Conservation (phyloP, 257 asterid genomes). For the Lantana camara region DNA sequence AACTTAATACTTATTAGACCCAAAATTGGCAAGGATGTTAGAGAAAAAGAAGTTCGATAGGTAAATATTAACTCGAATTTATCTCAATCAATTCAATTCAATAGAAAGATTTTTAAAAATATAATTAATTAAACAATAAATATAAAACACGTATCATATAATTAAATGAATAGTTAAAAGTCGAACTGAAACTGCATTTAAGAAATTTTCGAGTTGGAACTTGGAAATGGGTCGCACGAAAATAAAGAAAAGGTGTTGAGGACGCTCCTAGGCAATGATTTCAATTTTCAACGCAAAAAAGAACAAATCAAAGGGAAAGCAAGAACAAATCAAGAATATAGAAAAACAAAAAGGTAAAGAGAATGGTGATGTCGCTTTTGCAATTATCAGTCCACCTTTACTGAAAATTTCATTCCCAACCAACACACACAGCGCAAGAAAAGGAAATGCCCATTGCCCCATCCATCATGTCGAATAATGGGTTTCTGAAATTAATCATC, state of each 20-base stretch:
- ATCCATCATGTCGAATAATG: conserved; percentile 24
- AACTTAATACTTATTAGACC: not conserved
- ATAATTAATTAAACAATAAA: no score
- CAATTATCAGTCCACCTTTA: conserved; percentile 37
- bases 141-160: no score
- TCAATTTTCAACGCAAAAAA: not conserved
- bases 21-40: not conserved
- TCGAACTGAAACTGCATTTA: no score
- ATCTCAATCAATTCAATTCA: no score
- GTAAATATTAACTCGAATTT: no score
- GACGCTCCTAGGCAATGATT: conserved; percentile 20
- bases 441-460: conserved; percentile 28
- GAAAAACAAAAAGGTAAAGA: conserved; percentile 46
- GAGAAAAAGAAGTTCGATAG: not conserved
- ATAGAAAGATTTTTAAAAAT: no score
- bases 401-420: conserved; percentile 41
- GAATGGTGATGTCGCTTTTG: conserved; percentile 25
- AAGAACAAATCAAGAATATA: conserved; percentile 29
- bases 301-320: not conserved
- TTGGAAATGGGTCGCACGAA: not conserved
- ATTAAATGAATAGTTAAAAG: no score
- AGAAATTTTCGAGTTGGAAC: no score
- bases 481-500: conserved; percentile 20
- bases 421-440: conserved; percentile 15
- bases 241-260: not conserved